Evolutionary conservation across 768 basidiomycete genomes (phyloP).

Genomic region (Pisolithus marmoratus): DNA sequence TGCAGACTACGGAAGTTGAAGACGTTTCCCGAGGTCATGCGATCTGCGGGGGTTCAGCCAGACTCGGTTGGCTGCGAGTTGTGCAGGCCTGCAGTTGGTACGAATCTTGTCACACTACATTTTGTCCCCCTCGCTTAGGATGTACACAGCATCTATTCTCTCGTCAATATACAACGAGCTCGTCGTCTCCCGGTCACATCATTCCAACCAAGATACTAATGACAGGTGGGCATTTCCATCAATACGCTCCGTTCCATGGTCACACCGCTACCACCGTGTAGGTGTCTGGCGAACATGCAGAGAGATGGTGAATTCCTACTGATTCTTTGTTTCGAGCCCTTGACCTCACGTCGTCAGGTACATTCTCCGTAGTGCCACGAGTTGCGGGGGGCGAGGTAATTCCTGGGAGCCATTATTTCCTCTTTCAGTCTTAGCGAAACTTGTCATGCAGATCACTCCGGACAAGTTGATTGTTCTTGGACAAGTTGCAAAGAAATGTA

Average conservation of each 20-base stretch:
- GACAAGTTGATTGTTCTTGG: slow-evolving; percentile 62
- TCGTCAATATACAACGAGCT: slow-evolving; percentile 57
- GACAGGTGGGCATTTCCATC: slow-evolving; percentile 31
- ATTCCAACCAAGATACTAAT: slow-evolving; percentile 69
- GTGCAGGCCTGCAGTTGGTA: slow-evolving; percentile 65
- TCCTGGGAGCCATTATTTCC: neutral
- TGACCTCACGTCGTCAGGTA: slow-evolving; percentile 27
- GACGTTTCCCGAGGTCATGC: slow-evolving; percentile 52
- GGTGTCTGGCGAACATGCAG: slow-evolving; percentile 68
- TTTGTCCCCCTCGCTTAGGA: neutral
- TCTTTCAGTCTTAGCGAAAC: neutral
- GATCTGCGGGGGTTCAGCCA: slow-evolving; percentile 38
- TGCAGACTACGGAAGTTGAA: slow-evolving; percentile 52
- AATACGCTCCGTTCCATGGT: neutral
- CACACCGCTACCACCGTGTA: slow-evolving; percentile 6
- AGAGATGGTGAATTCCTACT: slow-evolving; percentile 40
- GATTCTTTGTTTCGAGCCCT: neutral
- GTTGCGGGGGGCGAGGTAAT: slow-evolving; percentile 63
- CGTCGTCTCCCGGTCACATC: slow-evolving; percentile 56
- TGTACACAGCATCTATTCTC: slow-evolving; percentile 31
- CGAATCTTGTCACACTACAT: neutral
- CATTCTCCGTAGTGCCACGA: slow-evolving; percentile 68
- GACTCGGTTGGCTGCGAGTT: slow-evolving; percentile 62
- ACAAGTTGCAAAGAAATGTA: slow-evolving; percentile 60
- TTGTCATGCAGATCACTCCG: slow-evolving; percentile 42